These are phyloP conservation scores for Hypoxylon rubiginosum DNA, from an alignment of 2,329 filamentous ascomycete species.

Conservation along the genomic window DNA sequence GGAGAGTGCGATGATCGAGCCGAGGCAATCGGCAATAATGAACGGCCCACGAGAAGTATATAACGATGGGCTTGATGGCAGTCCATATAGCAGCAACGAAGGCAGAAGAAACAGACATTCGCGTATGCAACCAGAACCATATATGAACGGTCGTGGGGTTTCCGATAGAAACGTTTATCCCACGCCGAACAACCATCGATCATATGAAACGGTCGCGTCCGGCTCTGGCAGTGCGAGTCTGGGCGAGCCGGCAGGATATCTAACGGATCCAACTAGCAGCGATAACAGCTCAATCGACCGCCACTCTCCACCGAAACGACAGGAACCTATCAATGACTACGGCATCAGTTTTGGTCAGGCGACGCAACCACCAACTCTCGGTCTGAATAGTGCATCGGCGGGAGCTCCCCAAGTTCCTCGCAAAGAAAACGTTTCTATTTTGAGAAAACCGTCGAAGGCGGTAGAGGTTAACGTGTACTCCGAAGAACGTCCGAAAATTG, in stretches of 20 bases:
- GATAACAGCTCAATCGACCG: constrained; percentile 93
- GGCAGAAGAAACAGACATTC: constrained; percentile 52
- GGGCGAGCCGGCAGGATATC: constrained; percentile 81
- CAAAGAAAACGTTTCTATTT: constrained; percentile 49
- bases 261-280: constrained; percentile 87
- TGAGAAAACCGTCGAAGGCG: constrained; percentile 49
- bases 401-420: constrained; percentile 51
- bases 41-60: constrained; percentile 56
- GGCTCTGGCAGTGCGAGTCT: constrained; percentile 78
- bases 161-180: constrained; percentile 64
- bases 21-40: constrained; percentile 51
- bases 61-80: constrained; percentile 57
- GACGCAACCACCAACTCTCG: constrained; percentile 58
- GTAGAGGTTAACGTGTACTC: constrained; percentile 40
- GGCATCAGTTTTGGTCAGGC: constrained; percentile 70
- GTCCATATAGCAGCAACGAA: constrained; percentile 53
- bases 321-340: constrained; percentile 72
- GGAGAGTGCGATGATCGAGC: constrained; percentile 59
- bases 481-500: constrained; percentile 56
- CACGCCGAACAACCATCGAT: constrained; percentile 77
- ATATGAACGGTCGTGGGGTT: constrained; percentile 57
- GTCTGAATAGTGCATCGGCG: constrained; percentile 36
- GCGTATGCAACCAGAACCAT: constrained; percentile 63
- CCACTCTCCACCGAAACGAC: constrained; percentile 68
- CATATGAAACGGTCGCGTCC: constrained; percentile 88